phyloP scores from a whole-genome alignment of 1,284 basidiomycete species.

The Sanghuangporus weigelae region DNA sequence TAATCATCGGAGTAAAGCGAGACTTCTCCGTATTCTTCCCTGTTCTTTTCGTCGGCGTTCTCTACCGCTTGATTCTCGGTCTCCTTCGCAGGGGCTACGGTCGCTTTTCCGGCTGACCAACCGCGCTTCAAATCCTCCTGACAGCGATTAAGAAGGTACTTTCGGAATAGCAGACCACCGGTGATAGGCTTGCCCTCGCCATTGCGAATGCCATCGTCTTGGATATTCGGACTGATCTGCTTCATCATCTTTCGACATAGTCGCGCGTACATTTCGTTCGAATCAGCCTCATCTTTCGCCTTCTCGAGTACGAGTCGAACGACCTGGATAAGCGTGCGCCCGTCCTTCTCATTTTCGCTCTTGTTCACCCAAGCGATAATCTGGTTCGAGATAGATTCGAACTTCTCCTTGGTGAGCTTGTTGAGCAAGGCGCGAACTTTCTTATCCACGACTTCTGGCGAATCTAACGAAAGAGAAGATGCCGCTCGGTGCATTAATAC shows the following conservation, averaged over 20 bases:
- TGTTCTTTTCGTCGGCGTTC: constrained; percentile 23
- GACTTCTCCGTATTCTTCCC: constrained; percentile 50
- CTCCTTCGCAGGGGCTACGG: constrained; percentile 52
- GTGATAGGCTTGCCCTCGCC: constrained; percentile 79
- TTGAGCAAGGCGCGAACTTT: constrained; percentile 94
- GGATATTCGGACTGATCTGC: constrained; percentile 78
- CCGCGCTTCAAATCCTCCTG: constrained; percentile 95
- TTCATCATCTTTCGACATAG: constrained; percentile 94
- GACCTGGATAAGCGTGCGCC: constrained; percentile 90
- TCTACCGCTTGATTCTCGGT: constrained; percentile 56
- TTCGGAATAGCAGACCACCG: constrained; percentile 91
- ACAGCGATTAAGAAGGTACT: constrained; percentile 89
- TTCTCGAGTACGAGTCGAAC: constrained; percentile 97
- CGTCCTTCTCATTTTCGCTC: constrained; percentile 89
- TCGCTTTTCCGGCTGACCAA: constrained; percentile 68
- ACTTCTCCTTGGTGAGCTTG: constrained; percentile 96
- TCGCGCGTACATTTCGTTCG: constrained; percentile 96
- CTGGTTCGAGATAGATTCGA: constrained; percentile 91
- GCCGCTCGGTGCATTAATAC: too few relatives aligned
- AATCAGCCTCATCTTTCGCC: constrained; percentile 92
- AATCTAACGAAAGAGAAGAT: too few relatives aligned
- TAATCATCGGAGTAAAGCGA: constrained; percentile 93
- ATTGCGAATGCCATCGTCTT: constrained; percentile 81
- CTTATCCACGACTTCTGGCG: constrained; percentile 82
- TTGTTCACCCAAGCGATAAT: constrained; percentile 95